These are phyloP conservation scores for Aspergillus affinis DNA, from an alignment of 495 filamentous ascomycete genomes.

Conservation along the genomic window DNA sequence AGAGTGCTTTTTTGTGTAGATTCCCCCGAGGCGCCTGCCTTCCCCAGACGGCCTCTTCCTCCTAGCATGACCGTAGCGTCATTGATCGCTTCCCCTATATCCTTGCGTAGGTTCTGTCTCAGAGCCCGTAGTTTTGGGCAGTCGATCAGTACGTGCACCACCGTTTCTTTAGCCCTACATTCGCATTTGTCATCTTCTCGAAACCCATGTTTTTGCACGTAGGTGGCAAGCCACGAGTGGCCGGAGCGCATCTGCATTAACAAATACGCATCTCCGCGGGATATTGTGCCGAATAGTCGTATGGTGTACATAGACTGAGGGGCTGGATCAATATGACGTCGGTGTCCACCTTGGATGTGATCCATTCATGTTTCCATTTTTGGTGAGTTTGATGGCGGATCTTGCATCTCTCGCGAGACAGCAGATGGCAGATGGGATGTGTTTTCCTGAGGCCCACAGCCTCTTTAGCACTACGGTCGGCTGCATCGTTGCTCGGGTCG, in stretches of 20 bases:
- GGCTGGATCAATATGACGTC: not conserved
- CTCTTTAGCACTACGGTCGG: not conserved
- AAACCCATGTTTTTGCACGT: not conserved
- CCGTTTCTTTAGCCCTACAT: not conserved
- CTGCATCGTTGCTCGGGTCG: not conserved
- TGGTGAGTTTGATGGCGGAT: not conserved
- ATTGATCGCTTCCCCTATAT: not conserved
- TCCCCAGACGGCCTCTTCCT: not conserved
- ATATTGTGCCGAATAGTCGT: not conserved
- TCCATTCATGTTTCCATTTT: conserved; percentile 6
- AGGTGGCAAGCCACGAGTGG: not conserved
- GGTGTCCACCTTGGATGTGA: not conserved
- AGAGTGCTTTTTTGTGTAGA: not conserved
- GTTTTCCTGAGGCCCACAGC: not conserved
- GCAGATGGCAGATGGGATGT: not conserved
- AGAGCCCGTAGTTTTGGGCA: too few species aligned
- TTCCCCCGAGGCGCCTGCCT: too few species aligned
- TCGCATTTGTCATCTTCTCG: not conserved
- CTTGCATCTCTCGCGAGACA: not conserved
- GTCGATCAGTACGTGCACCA: too few species aligned
- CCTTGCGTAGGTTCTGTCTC: too few species aligned
- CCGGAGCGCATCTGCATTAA: not conserved
- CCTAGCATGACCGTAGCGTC: not conserved
- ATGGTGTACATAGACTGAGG: not conserved
- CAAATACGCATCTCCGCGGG: not conserved